Evolutionary conservation across 768 basidiomycete species (phyloP).

Genomic region (Trametes villosa): DNA sequence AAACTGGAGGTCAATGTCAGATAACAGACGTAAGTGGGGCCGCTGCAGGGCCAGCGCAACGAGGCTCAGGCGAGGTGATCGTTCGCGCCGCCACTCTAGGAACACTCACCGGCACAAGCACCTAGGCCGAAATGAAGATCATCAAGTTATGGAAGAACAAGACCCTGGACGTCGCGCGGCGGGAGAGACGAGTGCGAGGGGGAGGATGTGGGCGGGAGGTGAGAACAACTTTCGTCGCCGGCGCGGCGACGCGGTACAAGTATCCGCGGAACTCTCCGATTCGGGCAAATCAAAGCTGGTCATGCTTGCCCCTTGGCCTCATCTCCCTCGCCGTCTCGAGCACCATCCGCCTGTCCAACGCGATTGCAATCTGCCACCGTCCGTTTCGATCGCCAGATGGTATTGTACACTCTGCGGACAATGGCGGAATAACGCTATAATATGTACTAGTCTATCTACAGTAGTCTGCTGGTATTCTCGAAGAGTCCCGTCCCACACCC

Average conservation of each 20-base stretch:
- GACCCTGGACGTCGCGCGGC: slow-evolving; percentile 5
- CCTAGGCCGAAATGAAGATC: slow-evolving; percentile 20
- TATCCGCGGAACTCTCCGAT: slow-evolving; percentile 16
- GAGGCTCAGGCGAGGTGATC: slow-evolving; percentile 28
- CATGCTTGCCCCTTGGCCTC: slow-evolving; percentile 1
- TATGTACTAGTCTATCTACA: slow-evolving; percentile 23
- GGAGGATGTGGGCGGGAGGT: slow-evolving; percentile 8
- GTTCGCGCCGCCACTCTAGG: slow-evolving; percentile 17
- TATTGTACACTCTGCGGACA: slow-evolving; percentile 9
- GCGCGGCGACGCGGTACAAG: slow-evolving; percentile 15
- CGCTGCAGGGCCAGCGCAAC: slow-evolving; percentile 30
- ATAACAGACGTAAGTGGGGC: slow-evolving; percentile 27
- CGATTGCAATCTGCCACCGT: not conserved
- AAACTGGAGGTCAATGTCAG: slow-evolving; percentile 20
- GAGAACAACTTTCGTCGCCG: slow-evolving; percentile 14
- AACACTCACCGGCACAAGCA: slow-evolving; percentile 19
- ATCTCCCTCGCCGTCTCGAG: not conserved
- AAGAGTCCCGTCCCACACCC: not conserved
- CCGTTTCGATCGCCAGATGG: slow-evolving; percentile 8
- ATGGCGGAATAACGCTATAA: slow-evolving; percentile 2
- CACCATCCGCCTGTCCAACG: not conserved
- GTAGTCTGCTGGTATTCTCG: slow-evolving; percentile 6
- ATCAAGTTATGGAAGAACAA: slow-evolving; percentile 12
- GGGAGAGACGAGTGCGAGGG: slow-evolving; percentile 5
- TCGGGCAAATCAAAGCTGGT: slow-evolving; percentile 13